phyloP scores from a whole-genome alignment of 768 basidiomycete genomes.

The Phanerodontia chrysosporium region DNA sequence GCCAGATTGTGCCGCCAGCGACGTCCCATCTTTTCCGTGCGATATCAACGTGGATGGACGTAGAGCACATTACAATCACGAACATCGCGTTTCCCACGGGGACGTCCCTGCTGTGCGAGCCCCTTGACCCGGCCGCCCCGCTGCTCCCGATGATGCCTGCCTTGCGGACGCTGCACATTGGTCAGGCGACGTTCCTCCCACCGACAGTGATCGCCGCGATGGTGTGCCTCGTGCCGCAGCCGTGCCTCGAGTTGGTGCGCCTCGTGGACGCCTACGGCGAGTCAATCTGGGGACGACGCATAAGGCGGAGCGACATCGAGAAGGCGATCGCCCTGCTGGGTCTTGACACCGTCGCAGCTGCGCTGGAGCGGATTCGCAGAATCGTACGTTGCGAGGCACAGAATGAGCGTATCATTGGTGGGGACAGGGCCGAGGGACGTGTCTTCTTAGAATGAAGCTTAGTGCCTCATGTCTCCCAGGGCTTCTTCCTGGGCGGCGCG shows the following conservation, averaged over 20 bases:
- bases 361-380: constrained; percentile 32
- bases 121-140: constrained; percentile 17
- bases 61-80: constrained; percentile 43
- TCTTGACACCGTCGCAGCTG: not conserved
- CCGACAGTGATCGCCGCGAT: constrained; percentile 36
- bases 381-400: constrained; percentile 46
- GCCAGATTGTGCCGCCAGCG: constrained; percentile 41
- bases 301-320: constrained; percentile 48
- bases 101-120: constrained; percentile 15
- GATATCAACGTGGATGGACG: constrained; percentile 37
- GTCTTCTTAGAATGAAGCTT: constrained; percentile 12
- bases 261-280: constrained; percentile 52
- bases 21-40: constrained; percentile 36
- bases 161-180: constrained; percentile 41
- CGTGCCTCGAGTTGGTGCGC: constrained; percentile 31
- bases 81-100: constrained; percentile 39
- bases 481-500: constrained; percentile 51
- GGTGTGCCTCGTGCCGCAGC: constrained; percentile 24
- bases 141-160: constrained; percentile 35
- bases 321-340: constrained; percentile 23
- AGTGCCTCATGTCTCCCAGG: constrained; percentile 49
- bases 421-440: constrained; percentile 39
- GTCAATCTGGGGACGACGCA: constrained; percentile 56
- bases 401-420: constrained; percentile 51
- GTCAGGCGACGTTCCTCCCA: constrained; percentile 45